phyloP scores from a whole-genome alignment of 176 grass and related monocot genomes.

The Saccharum officinarum region DNA sequence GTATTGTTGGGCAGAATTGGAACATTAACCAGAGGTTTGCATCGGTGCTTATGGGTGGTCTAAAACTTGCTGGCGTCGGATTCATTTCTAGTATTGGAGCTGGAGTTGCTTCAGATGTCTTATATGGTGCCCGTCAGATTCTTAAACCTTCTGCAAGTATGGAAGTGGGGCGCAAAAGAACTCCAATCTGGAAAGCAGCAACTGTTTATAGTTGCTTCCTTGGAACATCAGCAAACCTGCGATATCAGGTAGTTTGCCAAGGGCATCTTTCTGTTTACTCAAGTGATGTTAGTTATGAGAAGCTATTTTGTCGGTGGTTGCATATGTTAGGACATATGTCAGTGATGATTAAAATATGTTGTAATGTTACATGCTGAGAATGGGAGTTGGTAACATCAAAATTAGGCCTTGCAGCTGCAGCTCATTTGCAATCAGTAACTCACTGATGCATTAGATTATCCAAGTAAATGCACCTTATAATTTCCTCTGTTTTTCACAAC shows the following conservation, averaged over 20 bases:
- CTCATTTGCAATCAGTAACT: not conserved
- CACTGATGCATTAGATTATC: not conserved
- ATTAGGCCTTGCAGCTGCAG: not conserved
- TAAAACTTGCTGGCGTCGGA: constrained; percentile 92
- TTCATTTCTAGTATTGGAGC: constrained; percentile 96
- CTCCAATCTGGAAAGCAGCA: constrained; percentile 80
- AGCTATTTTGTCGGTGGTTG: constrained; percentile 2
- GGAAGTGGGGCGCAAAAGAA: constrained; percentile 48
- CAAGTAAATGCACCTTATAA: not conserved
- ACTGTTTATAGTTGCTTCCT: constrained; percentile 85
- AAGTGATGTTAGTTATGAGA: not conserved
- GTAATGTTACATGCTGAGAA: not conserved
- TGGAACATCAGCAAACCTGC: constrained; percentile 95
- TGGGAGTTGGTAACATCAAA: not conserved
- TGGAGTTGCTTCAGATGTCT: constrained; percentile 78
- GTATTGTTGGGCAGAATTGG: constrained; percentile 71
- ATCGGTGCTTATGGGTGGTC: constrained; percentile 78
- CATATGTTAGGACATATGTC: not conserved
- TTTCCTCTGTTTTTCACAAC: not conserved
- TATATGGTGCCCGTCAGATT: constrained; percentile 58
- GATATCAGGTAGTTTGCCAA: constrained; percentile 73
- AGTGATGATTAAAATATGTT: not conserved
- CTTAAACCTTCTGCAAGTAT: constrained; percentile 58
- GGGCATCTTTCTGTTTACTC: constrained; percentile 1
- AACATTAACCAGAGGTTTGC: constrained; percentile 79